Evolutionary conservation across 805 yeast genomes (phyloP), one percentile per base, ranked within the genome.

Genomic region (Starmera pachycereana): DNA sequence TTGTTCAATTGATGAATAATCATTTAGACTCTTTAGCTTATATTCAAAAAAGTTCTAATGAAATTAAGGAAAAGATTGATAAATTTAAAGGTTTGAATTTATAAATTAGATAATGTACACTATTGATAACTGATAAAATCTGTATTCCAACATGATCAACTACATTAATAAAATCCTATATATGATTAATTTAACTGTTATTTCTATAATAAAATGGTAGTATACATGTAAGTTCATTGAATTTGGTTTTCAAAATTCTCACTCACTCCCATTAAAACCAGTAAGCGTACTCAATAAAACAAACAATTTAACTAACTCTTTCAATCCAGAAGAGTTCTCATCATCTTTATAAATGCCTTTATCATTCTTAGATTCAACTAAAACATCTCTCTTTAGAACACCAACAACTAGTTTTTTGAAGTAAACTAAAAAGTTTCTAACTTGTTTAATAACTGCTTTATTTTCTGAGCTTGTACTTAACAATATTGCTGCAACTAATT

Each of bases 21-120:
- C 97, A 92, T 59, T 66, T 92, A 60, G 92, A 89, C 45, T 86
- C 95, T 46, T 71, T 92, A 62, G 87, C 80, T 56, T 88, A 89
- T 70, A 74, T 92, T 41, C 96, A 92, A 54, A 72, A 71, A 45
- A 75, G 79, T 46, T 86, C 95, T 39, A 70, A 70, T 14, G 65
- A 66, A 19, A 68, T 92, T 50, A 85, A 81, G 56, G 71, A 73
- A 31, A 82, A 85, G 58, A 58, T 92, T 44, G 74, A 70, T 22
- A 51, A 47, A 35, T 49, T 53, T 35, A 51, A 49, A 39, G 41
- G 44, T 13, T 30, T 47, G 9, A 50, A 51, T 6, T 36, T 52
- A 12, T 54, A 39, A 45, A n/a, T n/a, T n/a, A 18, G 16, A 14
- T 8, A n/a, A 32, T 11, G 6, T 32, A 30, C n/a, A 30, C 32